Base-by-base conservation (phyloP, 1,284 basidiomycete genomes). In the Cryptococcus depauperatus region DNA sequence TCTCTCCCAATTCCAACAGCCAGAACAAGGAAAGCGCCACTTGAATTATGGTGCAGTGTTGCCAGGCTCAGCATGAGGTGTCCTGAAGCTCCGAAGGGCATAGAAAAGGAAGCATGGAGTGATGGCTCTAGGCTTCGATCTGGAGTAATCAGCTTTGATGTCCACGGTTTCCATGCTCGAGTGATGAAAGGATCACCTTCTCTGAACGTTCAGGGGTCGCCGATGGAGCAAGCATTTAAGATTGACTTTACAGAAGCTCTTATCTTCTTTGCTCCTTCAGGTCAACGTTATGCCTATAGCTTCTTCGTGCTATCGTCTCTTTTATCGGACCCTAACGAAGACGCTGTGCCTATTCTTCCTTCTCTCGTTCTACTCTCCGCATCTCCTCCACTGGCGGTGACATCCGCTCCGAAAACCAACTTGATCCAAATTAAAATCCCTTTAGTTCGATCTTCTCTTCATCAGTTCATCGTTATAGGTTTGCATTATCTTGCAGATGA, bases 401-500 rank as follows among this genome's bases (percentile, higher is more conserved):
- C 18, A 34, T 48, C 3, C 43, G 50, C 14, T 49, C 5, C 48
- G 27, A 61, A 59, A 35, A 64, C 59, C 9, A 51, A 56, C 34
- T 35, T 45, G 2, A 49, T 69, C 35, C 61, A 54, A 13, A 63
- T 59, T 47, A 73, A 79, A 34, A 67, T 90, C 21, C 85, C 88
- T 10, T 81, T 80, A 2, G 68, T 84, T 5, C 75, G 81, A 55
- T 68, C 79, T 18, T 72, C 78, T 41, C 58, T 90, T 41, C 75
- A 78, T 4, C 64, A 66, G 48, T 59, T 70, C 5, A 54, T 73
- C 2, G 66, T 90, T 7, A 85, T 92, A 61, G 79, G 79, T 10
- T 64, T 95, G 14, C 88, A 92, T 63, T 82, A 83, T 56, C 86
- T 85, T 76, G 82, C 81, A 7, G 91, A 96, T 61, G 89, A 92